Conservation (phyloP, 2,329 filamentous ascomycete genomes). For the Curvularia sp. region DNA sequence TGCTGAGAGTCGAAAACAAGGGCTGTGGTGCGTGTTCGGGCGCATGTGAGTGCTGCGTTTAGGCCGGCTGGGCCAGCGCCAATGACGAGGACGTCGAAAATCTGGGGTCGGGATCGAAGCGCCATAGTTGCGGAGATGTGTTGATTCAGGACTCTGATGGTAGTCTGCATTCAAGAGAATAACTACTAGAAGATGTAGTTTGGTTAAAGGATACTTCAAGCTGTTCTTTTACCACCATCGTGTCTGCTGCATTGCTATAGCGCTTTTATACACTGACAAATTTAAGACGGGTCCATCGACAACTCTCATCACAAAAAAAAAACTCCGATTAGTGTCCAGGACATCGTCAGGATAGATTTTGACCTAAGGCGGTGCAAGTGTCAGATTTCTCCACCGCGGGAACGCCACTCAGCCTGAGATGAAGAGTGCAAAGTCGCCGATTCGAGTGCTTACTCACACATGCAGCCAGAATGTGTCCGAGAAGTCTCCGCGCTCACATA, state of each 20-base stretch:
- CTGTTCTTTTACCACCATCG: neutral
- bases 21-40: slow-evolving; percentile 50
- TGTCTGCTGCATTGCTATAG: neutral
- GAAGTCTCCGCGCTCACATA: neutral
- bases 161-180: neutral
- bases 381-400: too few relatives aligned
- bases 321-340: neutral
- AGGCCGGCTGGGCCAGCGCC: slow-evolving; percentile 58
- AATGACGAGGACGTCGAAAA: slow-evolving; percentile 41
- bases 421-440: neutral
- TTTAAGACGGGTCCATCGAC: neutral
- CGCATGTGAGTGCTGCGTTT: slow-evolving; percentile 50
- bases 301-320: neutral
- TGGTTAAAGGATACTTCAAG: neutral
- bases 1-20: slow-evolving; percentile 54
- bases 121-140: slow-evolving; percentile 1
- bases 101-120: slow-evolving; percentile 7
- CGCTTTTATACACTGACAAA: neutral
- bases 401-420: neutral
- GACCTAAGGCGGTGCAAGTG: too few relatives aligned
- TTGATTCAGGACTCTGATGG: neutral
- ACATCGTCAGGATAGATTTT: too few relatives aligned
- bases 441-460: neutral
- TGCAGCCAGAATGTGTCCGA: neutral
- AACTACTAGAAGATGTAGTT: too few relatives aligned